Percentiles rank a stretch among this genome's conserved stretches.
These are phyloP conservation scores for Metschnikowia rubicola DNA, from an alignment of 805 yeast species.

Conservation along the genomic window DNA sequence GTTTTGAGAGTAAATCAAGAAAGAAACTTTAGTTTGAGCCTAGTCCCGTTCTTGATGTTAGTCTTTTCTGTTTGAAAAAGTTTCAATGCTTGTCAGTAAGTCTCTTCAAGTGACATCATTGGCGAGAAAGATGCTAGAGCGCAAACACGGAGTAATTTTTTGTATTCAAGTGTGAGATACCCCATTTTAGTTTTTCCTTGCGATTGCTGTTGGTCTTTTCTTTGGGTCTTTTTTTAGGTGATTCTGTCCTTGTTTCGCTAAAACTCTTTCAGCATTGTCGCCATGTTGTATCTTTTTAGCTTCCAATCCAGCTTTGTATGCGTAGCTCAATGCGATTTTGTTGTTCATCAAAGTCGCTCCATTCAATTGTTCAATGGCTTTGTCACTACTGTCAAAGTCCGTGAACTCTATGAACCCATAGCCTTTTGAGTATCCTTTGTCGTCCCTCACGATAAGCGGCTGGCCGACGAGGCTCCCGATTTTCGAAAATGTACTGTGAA, in stretches of 20 bases:
- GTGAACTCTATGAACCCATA: conserved; percentile 65
- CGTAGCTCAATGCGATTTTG: conserved; percentile 61
- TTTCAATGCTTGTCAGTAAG: too few relatives aligned
- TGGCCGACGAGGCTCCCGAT: conserved; percentile 61
- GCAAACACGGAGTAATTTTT: background rate
- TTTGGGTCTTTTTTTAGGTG: conserved; percentile 18
- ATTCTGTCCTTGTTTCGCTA: conserved; percentile 61
- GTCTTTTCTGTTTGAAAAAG: too few relatives aligned
- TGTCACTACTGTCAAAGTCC: conserved; percentile 65
- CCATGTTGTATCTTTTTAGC: conserved; percentile 63
- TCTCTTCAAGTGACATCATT: too few relatives aligned
- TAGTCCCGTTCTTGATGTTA: too few relatives aligned
- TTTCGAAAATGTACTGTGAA: conserved; percentile 55
- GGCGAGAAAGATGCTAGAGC: too few relatives aligned
- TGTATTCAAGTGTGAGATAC: background rate
- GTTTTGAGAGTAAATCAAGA: too few relatives aligned
- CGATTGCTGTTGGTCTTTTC: background rate
- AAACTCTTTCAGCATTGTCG: conserved; percentile 67
- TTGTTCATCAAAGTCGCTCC: conserved; percentile 67
- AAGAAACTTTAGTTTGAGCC: too few relatives aligned
- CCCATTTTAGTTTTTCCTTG: background rate
- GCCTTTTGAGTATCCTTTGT: conserved; percentile 51
- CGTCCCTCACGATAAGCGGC: conserved; percentile 52
- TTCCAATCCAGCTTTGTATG: conserved; percentile 53
- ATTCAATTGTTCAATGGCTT: conserved; percentile 65